Base-by-base conservation (phyloP, 768 basidiomycete species). In the Fomitopsis serialis region DNA sequence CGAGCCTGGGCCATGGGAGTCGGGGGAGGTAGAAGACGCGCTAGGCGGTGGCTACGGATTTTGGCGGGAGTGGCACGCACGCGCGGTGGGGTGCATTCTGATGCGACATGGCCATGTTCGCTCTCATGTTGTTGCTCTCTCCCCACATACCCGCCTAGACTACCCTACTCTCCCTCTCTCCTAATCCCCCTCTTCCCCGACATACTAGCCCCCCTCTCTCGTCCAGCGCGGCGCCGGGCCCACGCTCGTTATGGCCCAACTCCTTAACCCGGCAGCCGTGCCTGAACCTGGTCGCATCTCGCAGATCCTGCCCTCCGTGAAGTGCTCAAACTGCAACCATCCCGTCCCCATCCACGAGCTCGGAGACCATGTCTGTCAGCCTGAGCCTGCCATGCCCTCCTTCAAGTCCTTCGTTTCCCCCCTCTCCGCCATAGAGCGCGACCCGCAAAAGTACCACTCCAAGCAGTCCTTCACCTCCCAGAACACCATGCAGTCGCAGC, bases 241-340 rank as follows among this genome's bases (percentile, higher is more conserved):
- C 58, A 58, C 56, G 27, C 59, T 57, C 54, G 44, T 54, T 57
- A 70, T 70, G 69, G 62, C 69, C 24, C 60, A 63, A 48, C 59
- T 68, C 51, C 56, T 63, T 45, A 48, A 53, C 21, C 58, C 61
- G 37, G 32, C 55, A 34, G 50, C 57, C 12, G 15, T 40, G 7
- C 55, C 54, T 19, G 53, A 46, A 48, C 50, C 59, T 11, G 52
- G 54, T 42, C 66, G 66, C 21, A 66, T 71, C 13, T 91, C 90
- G 22, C 82, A 91, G 67, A 68, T 86, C 46, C 75, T 96, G 10
- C 91, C 93, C 5, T 75, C 84, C 2, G 86, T 94, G 55, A 95
- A 87, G 66, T 97, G 93, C 68, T 90, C 90, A 2, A 85, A 72
- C 27, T 97, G 93, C 66, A 72, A 73, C 60, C 71, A 73, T 9